A percentile compares a stretch with the other conserved stretches of the same genome.
phyloP scores from a whole-genome alignment of 2,329 filamentous ascomycete species.

The Monosporascus sp. region DNA sequence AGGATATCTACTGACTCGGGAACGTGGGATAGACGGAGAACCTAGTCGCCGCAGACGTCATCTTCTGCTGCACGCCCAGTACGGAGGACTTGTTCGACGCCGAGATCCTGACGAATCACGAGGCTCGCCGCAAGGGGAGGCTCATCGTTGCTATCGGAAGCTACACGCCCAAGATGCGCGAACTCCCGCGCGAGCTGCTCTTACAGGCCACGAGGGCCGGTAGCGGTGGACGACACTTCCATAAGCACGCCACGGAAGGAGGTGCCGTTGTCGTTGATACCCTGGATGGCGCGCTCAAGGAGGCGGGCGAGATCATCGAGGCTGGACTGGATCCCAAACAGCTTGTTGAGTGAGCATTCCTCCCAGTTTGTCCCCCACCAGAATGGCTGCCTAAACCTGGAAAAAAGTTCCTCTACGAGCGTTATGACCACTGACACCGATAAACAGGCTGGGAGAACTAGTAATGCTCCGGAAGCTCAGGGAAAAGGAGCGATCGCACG shows the following conservation, averaged over 20 bases:
- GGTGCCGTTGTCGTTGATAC: constrained; percentile 70
- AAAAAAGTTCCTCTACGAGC: background rate
- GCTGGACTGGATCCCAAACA: constrained; percentile 68
- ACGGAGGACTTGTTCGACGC: constrained; percentile 70
- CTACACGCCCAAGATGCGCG: constrained; percentile 69
- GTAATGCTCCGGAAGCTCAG: constrained; percentile 52
- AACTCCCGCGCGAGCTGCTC: constrained; percentile 75
- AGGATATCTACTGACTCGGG: background rate
- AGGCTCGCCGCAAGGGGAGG: constrained; percentile 65
- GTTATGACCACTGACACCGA: background rate
- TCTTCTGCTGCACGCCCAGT: constrained; percentile 86
- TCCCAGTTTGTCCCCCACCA: background rate
- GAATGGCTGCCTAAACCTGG: background rate
- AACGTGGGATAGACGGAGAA: constrained; percentile 53
- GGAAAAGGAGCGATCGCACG: constrained; percentile 29
- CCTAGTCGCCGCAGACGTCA: constrained; percentile 68
- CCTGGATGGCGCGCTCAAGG: constrained; percentile 71
- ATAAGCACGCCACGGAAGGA: constrained; percentile 61
- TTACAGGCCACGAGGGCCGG: constrained; percentile 50
- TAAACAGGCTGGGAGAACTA: constrained; percentile 66
- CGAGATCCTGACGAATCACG: constrained; percentile 64
- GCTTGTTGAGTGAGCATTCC: constrained; percentile 64
- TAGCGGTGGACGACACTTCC: constrained; percentile 51
- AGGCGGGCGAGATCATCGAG: constrained; percentile 82
- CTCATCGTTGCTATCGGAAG: constrained; percentile 70